Evolutionary conservation across 129 eudicot genomes (phyloP).

Genomic region (Apium graveolens): DNA sequence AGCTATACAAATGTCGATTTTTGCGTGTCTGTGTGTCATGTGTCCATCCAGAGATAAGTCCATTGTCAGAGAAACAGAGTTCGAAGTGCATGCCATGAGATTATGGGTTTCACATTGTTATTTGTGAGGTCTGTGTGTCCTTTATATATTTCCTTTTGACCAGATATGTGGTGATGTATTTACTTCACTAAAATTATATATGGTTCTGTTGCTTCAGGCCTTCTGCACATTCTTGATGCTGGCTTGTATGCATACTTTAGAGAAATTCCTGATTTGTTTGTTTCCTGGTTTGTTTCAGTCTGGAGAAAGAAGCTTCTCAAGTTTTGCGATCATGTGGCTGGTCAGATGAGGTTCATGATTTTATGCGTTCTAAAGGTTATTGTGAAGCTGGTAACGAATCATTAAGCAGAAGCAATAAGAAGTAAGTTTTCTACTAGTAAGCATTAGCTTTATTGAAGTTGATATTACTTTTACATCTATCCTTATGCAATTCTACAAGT

Average conservation of each 20-base stretch:
- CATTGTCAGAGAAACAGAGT: not conserved
- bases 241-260: conserved; percentile 6
- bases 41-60: not conserved
- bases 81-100: not conserved
- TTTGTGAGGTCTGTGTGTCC: not conserved
- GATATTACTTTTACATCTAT: not conserved
- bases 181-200: not conserved
- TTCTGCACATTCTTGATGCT: not conserved
- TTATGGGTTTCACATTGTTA: not conserved
- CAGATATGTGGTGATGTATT: not conserved
- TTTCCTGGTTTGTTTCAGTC: conserved; percentile 34
- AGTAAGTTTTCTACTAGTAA: conserved; percentile 44
- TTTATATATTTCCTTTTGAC: not conserved
- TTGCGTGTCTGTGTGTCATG: not conserved
- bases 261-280: conserved; percentile 9
- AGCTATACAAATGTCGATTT: not conserved
- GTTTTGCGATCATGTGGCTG: conserved; percentile 57
- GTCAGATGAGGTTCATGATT: conserved; percentile 49
- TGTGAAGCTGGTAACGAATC: conserved; percentile 26
- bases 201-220: conserved; percentile 2
- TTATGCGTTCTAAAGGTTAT: conserved; percentile 52
- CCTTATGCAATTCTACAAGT: not conserved
- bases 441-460: not conserved
- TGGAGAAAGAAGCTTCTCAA: conserved; percentile 59
- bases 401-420: conserved; percentile 30